These are phyloP conservation scores for Acacia pycnantha DNA, from an alignment of 331 rosid genomes.

Conservation along the genomic window DNA sequence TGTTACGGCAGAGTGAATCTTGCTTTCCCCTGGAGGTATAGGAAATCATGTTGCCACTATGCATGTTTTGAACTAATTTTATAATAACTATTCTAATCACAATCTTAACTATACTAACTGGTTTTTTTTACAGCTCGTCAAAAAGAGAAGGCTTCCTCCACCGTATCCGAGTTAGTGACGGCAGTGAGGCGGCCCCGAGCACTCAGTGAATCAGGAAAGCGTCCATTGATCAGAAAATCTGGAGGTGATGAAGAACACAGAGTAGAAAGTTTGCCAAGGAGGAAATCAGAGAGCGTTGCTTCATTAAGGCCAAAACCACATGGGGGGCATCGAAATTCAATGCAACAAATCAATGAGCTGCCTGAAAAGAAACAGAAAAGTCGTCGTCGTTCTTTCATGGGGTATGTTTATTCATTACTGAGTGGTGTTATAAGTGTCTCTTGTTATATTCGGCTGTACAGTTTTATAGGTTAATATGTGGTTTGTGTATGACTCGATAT, in stretches of 20 bases:
- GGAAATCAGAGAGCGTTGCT: slow-evolving; percentile 68
- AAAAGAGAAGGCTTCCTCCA: slow-evolving; percentile 71
- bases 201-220: slow-evolving; percentile 70
- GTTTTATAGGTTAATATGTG: neutral
- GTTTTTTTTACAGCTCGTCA: slow-evolving; percentile 72
- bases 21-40: too few relatives aligned
- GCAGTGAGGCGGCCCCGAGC: slow-evolving; percentile 93
- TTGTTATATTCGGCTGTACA: neutral
- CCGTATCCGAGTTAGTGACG: slow-evolving; percentile 67
- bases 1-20: too few relatives aligned
- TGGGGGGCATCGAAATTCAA: slow-evolving; percentile 42
- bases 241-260: slow-evolving; percentile 39
- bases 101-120: slow-evolving; percentile 12
- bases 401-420: slow-evolving; percentile 48
- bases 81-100: neutral
- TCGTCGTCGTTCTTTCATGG: slow-evolving; percentile 75
- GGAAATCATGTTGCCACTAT: neutral
- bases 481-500: neutral
- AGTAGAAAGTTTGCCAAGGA: slow-evolving; percentile 40
- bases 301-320: slow-evolving; percentile 48
- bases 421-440: neutral
- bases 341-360: slow-evolving; percentile 68
- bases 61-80: neutral
- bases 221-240: slow-evolving; percentile 58
- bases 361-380: slow-evolving; percentile 72